Evolutionary conservation across 139 green algal genomes (phyloP), one percentile per base, ranked within the genome.

Genomic region (Nannochloris sp.): DNA sequence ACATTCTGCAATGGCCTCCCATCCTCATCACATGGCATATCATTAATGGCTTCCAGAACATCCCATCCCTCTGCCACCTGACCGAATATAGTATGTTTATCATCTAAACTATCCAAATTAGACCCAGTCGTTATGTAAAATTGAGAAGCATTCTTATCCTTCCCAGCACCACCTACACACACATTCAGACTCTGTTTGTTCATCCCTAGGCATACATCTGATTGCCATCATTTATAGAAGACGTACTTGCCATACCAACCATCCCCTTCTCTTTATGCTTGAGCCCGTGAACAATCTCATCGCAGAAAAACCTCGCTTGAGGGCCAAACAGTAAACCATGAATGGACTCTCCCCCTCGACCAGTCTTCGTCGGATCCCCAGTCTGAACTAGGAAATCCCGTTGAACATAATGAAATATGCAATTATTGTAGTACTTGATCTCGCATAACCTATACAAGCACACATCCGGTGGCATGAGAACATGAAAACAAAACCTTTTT

Each of bases 371-470:
- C 12, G 90, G 90, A 60, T 96, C 90, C 8, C 90, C 90, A 8
- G 83, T 92, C 67, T 96, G 90, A 1, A 74, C 73, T 23, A 96
- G 85, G 72, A 96, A 96, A 77, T 89, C 80, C 2, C 50, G 67
- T 60, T 92, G 84, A 16, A 96, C 84, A 61, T 91, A 92, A 78
- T 92, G 84, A 64, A 96, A 95, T 14, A 96, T 61, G 62, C 69
- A 85, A 68, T 94, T 92, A 75, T 95, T 93, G 85, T 90, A 96
- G 65, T 95, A 93, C 69, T 95, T 95, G 57, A 92, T 73, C 71
- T 87, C 93, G 70, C 63, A 79, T 9, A 70, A 53, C 65, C 70
- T 77, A 79, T 4, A 17, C 9, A 57, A 37, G 28, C 29, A 31
- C 13, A 13, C 20, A 23, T 23, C 20, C 20, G 20, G 20, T 23